Evolutionary conservation across 345 rosid species (phyloP).

Genomic region (Euphorbia lathyris): DNA sequence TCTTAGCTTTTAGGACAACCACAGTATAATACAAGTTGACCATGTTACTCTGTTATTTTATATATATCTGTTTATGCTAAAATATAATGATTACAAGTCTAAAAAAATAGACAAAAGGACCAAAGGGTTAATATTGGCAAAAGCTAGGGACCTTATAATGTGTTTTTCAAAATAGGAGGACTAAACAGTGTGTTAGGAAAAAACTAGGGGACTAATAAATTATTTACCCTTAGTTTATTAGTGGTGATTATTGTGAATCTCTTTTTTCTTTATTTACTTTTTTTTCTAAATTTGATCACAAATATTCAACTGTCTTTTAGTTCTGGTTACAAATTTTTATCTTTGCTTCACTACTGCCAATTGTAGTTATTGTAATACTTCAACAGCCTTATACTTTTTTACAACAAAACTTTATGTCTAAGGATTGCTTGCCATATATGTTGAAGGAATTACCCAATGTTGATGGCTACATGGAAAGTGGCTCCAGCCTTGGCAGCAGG

Average conservation of each 20-base stretch:
- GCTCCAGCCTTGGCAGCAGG: conserved; percentile 99
- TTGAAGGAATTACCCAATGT: conserved; percentile 90
- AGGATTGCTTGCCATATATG: conserved; percentile 14
- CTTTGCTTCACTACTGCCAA: not conserved
- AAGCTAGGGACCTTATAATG: too few relatives aligned
- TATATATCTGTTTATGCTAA: too few relatives aligned
- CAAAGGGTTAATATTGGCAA: too few relatives aligned
- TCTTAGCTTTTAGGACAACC: too few relatives aligned
- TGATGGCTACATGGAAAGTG: conserved; percentile 96
- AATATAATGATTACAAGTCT: too few relatives aligned
- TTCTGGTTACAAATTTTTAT: not conserved
- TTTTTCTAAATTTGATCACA: not conserved
- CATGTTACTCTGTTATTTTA: too few relatives aligned
- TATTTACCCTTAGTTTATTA: too few relatives aligned
- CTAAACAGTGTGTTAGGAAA: too few relatives aligned
- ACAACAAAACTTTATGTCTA: conserved; percentile 11
- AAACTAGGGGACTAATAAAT: too few relatives aligned
- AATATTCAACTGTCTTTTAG: not conserved
- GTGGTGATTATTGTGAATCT: not conserved
- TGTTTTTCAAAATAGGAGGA: too few relatives aligned
- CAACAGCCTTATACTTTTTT: not conserved
- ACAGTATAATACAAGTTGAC: too few relatives aligned
- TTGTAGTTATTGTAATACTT: not conserved
- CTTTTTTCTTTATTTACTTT: not conserved
- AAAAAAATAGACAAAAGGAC: too few relatives aligned